These are phyloP conservation scores for Avena insularis DNA, from an alignment of 176 grass and related monocot genomes.

Conservation along the genomic window DNA sequence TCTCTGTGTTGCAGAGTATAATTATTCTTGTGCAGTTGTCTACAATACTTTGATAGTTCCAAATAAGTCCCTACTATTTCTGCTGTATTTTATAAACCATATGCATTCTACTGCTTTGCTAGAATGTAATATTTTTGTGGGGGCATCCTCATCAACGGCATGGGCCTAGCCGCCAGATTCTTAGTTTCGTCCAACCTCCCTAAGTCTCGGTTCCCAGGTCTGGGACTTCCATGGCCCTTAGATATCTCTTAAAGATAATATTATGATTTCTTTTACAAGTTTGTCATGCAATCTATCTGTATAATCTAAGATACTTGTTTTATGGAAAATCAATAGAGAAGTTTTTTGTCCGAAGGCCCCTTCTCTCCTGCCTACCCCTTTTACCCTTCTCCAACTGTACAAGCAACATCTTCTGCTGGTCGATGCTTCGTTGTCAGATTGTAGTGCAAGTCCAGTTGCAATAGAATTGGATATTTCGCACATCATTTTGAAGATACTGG, in stretches of 20 bases:
- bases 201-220: not conserved
- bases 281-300: not conserved
- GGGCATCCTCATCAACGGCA: not conserved
- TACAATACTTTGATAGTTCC: not conserved
- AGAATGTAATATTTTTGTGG: not conserved
- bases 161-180: not conserved
- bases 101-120: conserved; percentile 16
- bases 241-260: not conserved
- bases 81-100: not conserved
- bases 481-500: not conserved
- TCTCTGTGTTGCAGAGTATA: conserved; percentile 33
- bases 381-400: not conserved
- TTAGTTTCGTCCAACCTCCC: not conserved
- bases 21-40: not conserved
- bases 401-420: not conserved
- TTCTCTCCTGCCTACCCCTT: not conserved
- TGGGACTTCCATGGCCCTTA: not conserved
- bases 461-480: not conserved
- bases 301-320: not conserved
- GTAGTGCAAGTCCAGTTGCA: not conserved
- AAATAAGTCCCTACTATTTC: conserved; percentile 14
- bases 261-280: not conserved
- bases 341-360: not conserved
- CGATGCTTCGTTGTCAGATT: not conserved
- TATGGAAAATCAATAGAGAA: not conserved